Evolutionary conservation across 768 basidiomycete genomes (phyloP), one percentile per base, ranked within the genome.

Genomic region (Cystofilobasidium capitatum): DNA sequence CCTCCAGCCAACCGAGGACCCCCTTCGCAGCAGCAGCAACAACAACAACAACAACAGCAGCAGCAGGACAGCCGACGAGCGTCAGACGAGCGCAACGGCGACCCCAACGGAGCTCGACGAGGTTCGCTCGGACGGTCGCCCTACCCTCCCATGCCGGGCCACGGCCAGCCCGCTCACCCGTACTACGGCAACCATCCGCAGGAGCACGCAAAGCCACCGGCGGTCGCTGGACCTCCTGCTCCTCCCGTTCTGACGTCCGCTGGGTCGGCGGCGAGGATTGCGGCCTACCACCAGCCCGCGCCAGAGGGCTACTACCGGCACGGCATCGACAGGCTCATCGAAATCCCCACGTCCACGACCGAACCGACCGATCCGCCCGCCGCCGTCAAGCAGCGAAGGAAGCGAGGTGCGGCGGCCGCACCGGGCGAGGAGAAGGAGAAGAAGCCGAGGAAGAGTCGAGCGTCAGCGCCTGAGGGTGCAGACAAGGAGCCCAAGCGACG

Each of bases 61-160:
- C 29, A 54, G 20, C 26, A 54, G 7, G 26, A 31, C 20, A 44
- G 17, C 20, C 65, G 65, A 9, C 58, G 58, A 17, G 47, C 44
- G n/a, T 66, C 65, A 8, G 65, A 66, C 44, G 65, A 66, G 40
- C 44, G 58, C 45, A 44, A 35, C 36, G 51, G 22, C 31, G 51
- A 24, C 35, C 40, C 51, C 24, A 35, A 37, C 33, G 55, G 40
- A 12, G 65, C 45, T 3, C 57, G 65, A n/a, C 44, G 65, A 37
- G 65, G 58, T 4, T 66, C 65, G 13, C 35, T 42, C 35, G 65
- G 44, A 35, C n/a, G 59, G n/a, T 61, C 59, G 6, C 59, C 37
- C 22, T 45, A 22, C 20, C 62, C 51, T 16, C 36, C 37, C 35
- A 35, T 51, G 45, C 39, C 35, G 14, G 35, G 44, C 62, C 31